These are phyloP conservation scores for Monosiga brevicollis DNA, from an alignment of 78 protist genomes.

Conservation along the genomic window DNA sequence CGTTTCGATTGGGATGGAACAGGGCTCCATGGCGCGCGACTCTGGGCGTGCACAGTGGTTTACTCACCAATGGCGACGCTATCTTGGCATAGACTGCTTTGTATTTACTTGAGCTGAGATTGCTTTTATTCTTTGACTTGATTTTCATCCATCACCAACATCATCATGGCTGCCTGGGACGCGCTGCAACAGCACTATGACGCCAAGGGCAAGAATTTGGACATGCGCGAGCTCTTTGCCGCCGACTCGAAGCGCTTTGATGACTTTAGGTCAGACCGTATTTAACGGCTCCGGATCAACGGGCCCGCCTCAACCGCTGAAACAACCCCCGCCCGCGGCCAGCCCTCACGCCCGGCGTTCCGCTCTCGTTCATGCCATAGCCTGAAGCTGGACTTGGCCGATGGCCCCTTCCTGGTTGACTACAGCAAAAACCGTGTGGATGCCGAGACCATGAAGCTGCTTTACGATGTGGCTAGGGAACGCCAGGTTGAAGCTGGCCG, in stretches of 20 bases:
- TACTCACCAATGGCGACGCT: no score
- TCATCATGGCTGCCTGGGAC: conserved; percentile 20
- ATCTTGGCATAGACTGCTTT: no score
- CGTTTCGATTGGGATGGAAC: no score
- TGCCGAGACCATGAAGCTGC: conserved; percentile 51
- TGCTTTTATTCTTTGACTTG: no score
- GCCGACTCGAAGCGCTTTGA: conserved; percentile 26
- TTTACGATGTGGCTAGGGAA: conserved; percentile 36
- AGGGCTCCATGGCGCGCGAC: no score
- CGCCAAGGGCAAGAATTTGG: background rate
- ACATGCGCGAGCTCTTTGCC: conserved; percentile 24
- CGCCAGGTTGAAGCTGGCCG: conserved; percentile 26
- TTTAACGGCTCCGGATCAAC: no score
- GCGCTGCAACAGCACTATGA: conserved; percentile 7
- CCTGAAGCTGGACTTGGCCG: background rate
- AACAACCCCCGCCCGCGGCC: no score
- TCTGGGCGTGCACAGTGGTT: no score
- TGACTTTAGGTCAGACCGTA: background rate
- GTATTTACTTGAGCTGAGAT: no score
- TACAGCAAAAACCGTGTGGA: conserved; percentile 66
- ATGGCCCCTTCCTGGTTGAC: conserved; percentile 53
- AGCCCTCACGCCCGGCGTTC: no score
- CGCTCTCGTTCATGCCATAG: background rate
- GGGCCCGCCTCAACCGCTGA: no score
- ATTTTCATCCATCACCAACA: no score